Evolutionary conservation across 306 rosid genomes (phyloP), one percentile per base, ranked within the genome.

Genomic region (Begonia fuchsioides): DNA sequence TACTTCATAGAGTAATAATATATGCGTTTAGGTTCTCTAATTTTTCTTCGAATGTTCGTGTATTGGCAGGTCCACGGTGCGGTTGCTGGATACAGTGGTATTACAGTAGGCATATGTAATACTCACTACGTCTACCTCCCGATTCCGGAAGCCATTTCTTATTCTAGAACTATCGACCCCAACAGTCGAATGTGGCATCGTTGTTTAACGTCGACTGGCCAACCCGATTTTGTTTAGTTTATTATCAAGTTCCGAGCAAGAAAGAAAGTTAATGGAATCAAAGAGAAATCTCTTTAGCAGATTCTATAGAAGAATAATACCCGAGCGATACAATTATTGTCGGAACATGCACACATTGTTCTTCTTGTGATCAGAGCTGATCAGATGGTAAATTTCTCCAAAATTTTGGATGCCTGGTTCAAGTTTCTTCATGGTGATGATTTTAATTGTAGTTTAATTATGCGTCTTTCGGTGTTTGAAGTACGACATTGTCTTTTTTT

Each of bases 101-200:
- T 85, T 47, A 71, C 98, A 20, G 87, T 92, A 18, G 98, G 96
- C 60, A 69, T 76, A 66, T 85, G 96, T 72, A 92, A 92, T 73
- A 92, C 98, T 51, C 98, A 92, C 64, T 85, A 92, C 52, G 96
- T 79, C 44, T 92, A 92, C 68, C 67, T 90, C 52, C 98, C 98
- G 9, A 92, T 92, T 55, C 92, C 96, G 0, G 96, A 90, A 76
- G 98, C 85, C 49, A 90, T 90, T 67, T 79, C 87, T 14, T 72
- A 82, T 60, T 80, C 96, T 16, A 76, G 96, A 54, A 50, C 72
- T 65, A 79, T 92, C 55, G 96, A 92, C 55, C 94, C 76, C 8
- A 92, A 92, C 72, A 85, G 98, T 57, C 68, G 96, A 69, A 92
- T 85, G 98, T 92, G 98, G 98, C 98, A 85, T 68, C 96, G 94